Conservation (phyloP, 495 filamentous ascomycete species). For the Cercophora newfieldiana region DNA sequence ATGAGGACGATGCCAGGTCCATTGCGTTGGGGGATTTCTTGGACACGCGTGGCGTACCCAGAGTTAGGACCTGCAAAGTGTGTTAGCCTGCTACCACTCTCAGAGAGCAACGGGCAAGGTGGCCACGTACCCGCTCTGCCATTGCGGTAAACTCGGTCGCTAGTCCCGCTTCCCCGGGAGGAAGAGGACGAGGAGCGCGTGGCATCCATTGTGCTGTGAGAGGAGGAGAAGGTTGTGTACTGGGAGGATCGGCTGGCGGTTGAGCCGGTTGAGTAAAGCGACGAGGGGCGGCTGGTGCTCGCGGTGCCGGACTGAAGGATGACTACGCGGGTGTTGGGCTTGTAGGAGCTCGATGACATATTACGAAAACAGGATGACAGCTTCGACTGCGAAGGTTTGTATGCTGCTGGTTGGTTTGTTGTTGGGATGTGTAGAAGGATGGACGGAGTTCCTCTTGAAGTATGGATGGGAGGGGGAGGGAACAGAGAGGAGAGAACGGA, state of each 20-base stretch:
- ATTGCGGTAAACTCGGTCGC: constrained; percentile 12
- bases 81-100: too few species aligned
- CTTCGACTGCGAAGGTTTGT: background rate
- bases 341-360: constrained; percentile 23
- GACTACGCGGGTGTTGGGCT: constrained; percentile 12
- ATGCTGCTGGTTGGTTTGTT: background rate
- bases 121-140: constrained; percentile 15
- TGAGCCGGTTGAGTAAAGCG: background rate
- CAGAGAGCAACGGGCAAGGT: background rate
- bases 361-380: background rate
- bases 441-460: background rate
- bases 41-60: background rate
- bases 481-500: background rate
- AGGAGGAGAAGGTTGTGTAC: constrained; percentile 17
- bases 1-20: constrained; percentile 3
- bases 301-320: constrained; percentile 15
- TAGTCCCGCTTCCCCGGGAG: background rate
- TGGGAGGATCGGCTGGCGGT: constrained; percentile 13
- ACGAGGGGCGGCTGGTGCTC: background rate
- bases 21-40: background rate
- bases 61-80: background rate
- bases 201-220: constrained; percentile 16
- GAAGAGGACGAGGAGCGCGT: constrained; percentile 12
- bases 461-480: background rate
- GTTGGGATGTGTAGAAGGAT: background rate